These are phyloP conservation scores for Fusarium continuum DNA, from an alignment of 2,329 filamentous ascomycete genomes.

Conservation along the genomic window DNA sequence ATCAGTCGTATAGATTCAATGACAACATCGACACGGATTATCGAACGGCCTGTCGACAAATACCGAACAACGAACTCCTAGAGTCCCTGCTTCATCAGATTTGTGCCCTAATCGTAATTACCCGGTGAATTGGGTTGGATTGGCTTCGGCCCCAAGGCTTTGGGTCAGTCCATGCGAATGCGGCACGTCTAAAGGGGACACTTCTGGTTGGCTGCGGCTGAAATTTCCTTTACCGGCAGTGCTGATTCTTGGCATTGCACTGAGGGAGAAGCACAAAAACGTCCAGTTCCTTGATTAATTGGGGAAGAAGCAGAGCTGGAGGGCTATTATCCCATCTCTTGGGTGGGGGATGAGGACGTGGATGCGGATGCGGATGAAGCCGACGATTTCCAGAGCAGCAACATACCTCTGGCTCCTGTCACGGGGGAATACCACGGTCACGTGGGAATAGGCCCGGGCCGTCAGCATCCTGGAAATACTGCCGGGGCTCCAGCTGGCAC, in stretches of 20 bases:
- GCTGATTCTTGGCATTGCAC: conserved; percentile 7
- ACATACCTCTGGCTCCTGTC: conserved; percentile 2
- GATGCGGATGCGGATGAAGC: conserved; percentile 15
- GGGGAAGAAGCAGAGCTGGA: conserved; percentile 23
- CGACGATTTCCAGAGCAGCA: conserved; percentile 18
- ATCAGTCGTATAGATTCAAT: neutral
- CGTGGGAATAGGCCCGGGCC: conserved; percentile 17
- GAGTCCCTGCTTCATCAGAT: neutral
- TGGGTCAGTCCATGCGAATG: conserved; percentile 11
- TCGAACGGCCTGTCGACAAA: neutral
- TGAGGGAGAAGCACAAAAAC: neutral
- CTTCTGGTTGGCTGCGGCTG: conserved; percentile 24
- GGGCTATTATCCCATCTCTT: conserved; percentile 35
- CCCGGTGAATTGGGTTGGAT: neutral
- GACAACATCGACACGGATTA: neutral
- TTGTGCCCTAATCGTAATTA: conserved; percentile 5
- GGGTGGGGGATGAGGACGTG: conserved; percentile 20
- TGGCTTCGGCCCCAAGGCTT: conserved; percentile 19
- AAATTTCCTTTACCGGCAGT: conserved; percentile 12
- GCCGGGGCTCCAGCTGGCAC: conserved; percentile 14
- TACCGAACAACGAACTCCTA: neutral
- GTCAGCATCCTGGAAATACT: conserved; percentile 7
- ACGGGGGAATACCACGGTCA: conserved; percentile 17
- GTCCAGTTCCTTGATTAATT: neutral
- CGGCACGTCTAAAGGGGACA: conserved; percentile 8